These are phyloP conservation scores for Chlamydomonas sp. DNA, from an alignment of 139 green algal genomes.

Conservation along the genomic window DNA sequence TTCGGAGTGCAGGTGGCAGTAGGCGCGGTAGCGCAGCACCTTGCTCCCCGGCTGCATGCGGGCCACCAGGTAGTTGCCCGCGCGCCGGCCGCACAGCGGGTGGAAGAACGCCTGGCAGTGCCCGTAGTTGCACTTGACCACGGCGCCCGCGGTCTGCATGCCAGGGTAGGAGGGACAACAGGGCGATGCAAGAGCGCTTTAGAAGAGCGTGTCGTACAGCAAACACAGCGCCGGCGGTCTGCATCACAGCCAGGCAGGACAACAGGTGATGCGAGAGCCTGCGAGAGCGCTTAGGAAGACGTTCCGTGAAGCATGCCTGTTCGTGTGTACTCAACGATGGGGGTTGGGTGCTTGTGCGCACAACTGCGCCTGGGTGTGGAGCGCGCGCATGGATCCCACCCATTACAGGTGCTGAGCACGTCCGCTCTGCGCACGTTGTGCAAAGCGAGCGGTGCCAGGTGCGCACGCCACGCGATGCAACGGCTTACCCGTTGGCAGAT, in stretches of 20 bases:
- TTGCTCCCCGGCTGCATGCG: not conserved
- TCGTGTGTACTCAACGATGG: no score
- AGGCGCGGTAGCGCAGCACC: constrained; percentile 62
- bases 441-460: no score
- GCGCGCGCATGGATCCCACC: not conserved
- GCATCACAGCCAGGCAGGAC: no score
- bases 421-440: no score
- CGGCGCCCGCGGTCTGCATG: constrained; percentile 49
- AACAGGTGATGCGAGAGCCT: no score
- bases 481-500: constrained; percentile 46
- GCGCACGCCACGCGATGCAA: no score
- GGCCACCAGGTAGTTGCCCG: constrained; percentile 68
- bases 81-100: constrained; percentile 83
- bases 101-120: constrained; percentile 74
- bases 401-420: no score
- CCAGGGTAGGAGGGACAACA: constrained; percentile 1
- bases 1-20: constrained; percentile 77
- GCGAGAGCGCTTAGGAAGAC: no score
- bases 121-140: constrained; percentile 62
- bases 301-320: no score
- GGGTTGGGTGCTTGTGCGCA: no score
- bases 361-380: not conserved
- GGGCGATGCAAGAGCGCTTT: constrained; percentile 52
- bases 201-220: not conserved
- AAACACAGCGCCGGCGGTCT: no score